Evolutionary conservation across 2,329 filamentous ascomycete genomes (phyloP), one percentile per base, ranked within the genome.

Genomic region (Aureobasidium mangrovei): DNA sequence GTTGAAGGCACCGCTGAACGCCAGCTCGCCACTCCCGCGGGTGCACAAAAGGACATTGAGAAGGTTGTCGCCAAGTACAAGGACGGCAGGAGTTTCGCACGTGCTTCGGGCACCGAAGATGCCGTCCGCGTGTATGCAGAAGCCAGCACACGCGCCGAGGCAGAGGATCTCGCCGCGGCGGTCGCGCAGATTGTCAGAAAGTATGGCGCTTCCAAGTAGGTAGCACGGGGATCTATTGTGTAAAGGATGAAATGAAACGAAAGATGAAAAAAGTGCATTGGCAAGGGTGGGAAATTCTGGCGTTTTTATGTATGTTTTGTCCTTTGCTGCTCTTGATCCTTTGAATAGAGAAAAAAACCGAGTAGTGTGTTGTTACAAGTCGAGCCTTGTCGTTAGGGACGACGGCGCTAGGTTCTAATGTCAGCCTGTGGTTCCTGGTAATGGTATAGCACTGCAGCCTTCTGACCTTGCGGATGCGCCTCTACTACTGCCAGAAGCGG

Each of bases 91-190:
- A 85, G 87, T 47, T 98, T 98, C 70, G 93, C 90, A 6, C 84
- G 93, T 63, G 90, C 93, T 36, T 93, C 86, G 60, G 93, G 93
- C 31, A 98, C 93, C 0, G 93, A 98, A 71, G 94, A 98, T 69
- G 91, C 90, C 2, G 91, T 95, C 63, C 82, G 93, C 59, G 91
- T 98, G 24, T 98, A 98, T 67, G 91, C 91, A 6, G 93, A 98
- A 73, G 93, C 93, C 3, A 54, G 53, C 26, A 57, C 57, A 12
- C 51, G 51, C 24, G 55, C 57, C 8, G 57, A 59, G 46, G 55
- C 57, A 3, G 52, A 59, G 24, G 57, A 59, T 28, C 42, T 59
- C n/a, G 56, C 52, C 24, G 44, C 49, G 12, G 55, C 51, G 31
- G 57, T 59, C 32, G 55, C 56, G 7, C 41, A 47, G 28, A 55